Base-by-base conservation (phyloP, 1,139 yeast genomes). In the Zygosaccharomyces sapae region DNA sequence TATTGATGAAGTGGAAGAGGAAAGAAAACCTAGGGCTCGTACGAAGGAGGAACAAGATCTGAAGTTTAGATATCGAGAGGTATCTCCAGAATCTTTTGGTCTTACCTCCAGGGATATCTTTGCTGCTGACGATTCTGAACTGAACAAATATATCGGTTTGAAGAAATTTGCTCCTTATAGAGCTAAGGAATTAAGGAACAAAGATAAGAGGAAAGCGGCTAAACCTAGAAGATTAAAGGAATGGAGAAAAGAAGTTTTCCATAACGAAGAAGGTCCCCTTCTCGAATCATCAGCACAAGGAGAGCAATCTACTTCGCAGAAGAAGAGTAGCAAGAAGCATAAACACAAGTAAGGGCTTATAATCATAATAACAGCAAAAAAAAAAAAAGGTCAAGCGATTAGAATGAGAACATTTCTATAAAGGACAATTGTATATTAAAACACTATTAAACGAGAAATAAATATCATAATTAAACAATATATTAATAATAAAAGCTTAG, bases 121-220 rank as follows among this genome's bases (percentile, higher is more conserved):
- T 46, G 70, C 87, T 51, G 99, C 98, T 7, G 94, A 86, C 61
- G 98, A 94, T 64, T 75, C 77, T 52, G 86, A 85, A 46, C 75
- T 94, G 66, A 92, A 92, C 67, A 82, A 80, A 48, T 89, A 74
- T 61, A 83, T 88, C 52, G 95, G 97, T 9, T 72, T 94, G 57
- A 92, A 92, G 72, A 90, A 90, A 66, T 81, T 92, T 58, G 97
- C 97, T 0, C 92, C 97, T 24, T 94, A 86, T 66, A 79, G 97
- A 64, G 80, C 89, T 20, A 77, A 78, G 53, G 95, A 87, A 50
- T 74, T 77, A 57, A 75, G 82, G 55, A 70, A 76, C 57, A 87
- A 83, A 65, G 98, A 94, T 65, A 85, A 81, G 68, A 76, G 95
- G 62, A 87, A 88, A 70, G 86, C 78, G 50, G 80, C 90, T 36